Evolutionary conservation across 495 filamentous ascomycete genomes (phyloP).

Genomic region (Aspergillus cavernicola): DNA sequence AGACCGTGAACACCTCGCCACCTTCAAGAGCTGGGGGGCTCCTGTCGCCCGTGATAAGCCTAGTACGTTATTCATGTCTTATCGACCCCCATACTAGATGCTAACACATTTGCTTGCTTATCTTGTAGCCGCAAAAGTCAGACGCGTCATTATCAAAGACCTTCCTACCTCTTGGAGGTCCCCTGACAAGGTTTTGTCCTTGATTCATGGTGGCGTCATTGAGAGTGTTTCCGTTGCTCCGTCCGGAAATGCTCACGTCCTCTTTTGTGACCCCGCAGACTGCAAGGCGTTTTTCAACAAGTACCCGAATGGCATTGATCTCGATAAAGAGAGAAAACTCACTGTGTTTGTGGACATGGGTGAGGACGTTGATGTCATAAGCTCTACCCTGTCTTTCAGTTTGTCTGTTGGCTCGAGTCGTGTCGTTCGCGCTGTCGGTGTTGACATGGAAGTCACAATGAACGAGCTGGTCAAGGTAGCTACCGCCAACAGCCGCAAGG

Average conservation of each 20-base stretch:
- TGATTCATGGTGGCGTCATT: constrained; percentile 43
- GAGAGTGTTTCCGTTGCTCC: constrained; percentile 28
- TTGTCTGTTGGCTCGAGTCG: constrained; percentile 35
- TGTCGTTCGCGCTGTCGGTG: constrained; percentile 37
- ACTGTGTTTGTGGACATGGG: constrained; percentile 33
- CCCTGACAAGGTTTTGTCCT: constrained; percentile 33
- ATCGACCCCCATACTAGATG: background rate
- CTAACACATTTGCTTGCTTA: constrained; percentile 10
- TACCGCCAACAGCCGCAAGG: constrained; percentile 24
- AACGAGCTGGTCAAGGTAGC: constrained; percentile 28
- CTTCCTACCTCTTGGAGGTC: constrained; percentile 29
- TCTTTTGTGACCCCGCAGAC: constrained; percentile 39
- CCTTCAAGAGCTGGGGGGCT: constrained; percentile 27
- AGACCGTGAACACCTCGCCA: constrained; percentile 22
- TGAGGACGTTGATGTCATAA: constrained; percentile 34
- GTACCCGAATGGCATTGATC: constrained; percentile 43
- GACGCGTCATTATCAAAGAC: constrained; percentile 35
- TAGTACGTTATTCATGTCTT: constrained; percentile 15
- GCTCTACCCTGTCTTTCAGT: constrained; percentile 30
- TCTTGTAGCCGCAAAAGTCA: constrained; percentile 26
- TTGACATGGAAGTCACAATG: constrained; percentile 30
- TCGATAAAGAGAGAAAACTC: constrained; percentile 22
- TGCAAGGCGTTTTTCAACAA: constrained; percentile 37
- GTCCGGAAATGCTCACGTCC: constrained; percentile 27
- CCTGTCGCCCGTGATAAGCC: constrained; percentile 23